Base-by-base conservation (phyloP, 1,284 basidiomycete genomes). In the Ganoderma multipileum region DNA sequence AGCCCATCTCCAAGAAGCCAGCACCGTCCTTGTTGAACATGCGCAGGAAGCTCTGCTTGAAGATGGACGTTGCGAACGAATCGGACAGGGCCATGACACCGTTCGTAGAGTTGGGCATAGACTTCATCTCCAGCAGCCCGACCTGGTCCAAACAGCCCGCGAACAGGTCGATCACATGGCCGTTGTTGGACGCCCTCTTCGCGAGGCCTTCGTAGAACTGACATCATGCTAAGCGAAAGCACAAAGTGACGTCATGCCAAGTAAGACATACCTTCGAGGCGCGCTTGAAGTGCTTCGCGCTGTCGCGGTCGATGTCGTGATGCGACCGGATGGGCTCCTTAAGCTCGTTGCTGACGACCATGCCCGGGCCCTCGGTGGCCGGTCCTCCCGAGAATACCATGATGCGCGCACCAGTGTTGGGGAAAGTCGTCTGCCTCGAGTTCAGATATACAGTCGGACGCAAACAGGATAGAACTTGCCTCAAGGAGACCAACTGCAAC, bases 111-210 rank as follows among this genome's bases (percentile, higher is more conserved):
- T 98, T 99, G 60, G 95, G 89, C 70, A 99, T 83, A 4, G 94
- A 93, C 81, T 97, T 98, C 97, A 99, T 99, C 84, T 99, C 97
- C 68, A 98, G 86, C 67, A 99, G 84, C 73, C 98, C 98, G 75
- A 99, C 95, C 84, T 99, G 98, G 81, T 99, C 97, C 41, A 99
- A 87, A 79, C 97, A 99, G 55, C 98, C 98, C 54, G 97, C 95
- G 77, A 98, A 99, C 67, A 99, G 86, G 79, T 99, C 98, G 67
- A 99, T 87, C 5, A 94, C 92, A 78, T 99, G 97, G 0, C 98
- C 98, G 72, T 98, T 99, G 80, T 92, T 91, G 5, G 98, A 97
- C 2, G 89, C 96, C 63, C 98, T 91, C 79, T 96, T 95, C n/a
- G 96, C 94, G 26, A 99, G 89, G 42, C 88, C 89, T 83, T 99